Conservation (phyloP, 2,329 filamentous ascomycete species). For the Phialophora chinensis region DNA sequence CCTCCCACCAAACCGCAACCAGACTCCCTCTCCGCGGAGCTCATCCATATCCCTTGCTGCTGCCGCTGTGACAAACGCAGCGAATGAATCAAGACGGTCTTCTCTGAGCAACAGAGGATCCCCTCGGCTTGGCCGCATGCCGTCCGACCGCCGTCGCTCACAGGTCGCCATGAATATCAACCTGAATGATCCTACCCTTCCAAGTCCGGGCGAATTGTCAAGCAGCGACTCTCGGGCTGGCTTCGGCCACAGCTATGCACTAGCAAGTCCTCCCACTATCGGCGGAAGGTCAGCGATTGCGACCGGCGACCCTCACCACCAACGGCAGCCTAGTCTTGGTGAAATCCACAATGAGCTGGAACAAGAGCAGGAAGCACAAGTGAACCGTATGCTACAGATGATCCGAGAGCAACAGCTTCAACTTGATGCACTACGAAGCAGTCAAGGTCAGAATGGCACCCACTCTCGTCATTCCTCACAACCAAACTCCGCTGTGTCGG, state of each 20-base stretch:
- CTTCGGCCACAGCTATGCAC: constrained; percentile 45
- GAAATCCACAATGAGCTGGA: constrained; percentile 59
- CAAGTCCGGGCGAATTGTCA: constrained; percentile 47
- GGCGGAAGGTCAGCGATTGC: constrained; percentile 50
- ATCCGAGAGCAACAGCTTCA: constrained; percentile 56
- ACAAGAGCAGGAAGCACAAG: constrained; percentile 59
- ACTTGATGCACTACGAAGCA: constrained; percentile 48
- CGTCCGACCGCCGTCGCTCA: constrained; percentile 53
- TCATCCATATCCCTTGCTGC: constrained; percentile 76
- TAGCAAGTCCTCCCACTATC: constrained; percentile 52
- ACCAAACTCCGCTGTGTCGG: constrained; percentile 40
- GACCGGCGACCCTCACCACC: constrained; percentile 55
- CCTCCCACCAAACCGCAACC: constrained; percentile 41
- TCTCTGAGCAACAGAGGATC: constrained; percentile 47
- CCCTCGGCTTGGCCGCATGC: constrained; percentile 40
- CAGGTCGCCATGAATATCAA: constrained; percentile 49
- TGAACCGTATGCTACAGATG: constrained; percentile 58
- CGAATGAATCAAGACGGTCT: constrained; percentile 64
- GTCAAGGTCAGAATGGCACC: constrained; percentile 40
- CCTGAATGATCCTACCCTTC: constrained; percentile 48
- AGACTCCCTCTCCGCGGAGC: constrained; percentile 57
- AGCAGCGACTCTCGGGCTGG: constrained; percentile 49
- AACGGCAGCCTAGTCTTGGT: constrained; percentile 55
- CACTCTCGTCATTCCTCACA: constrained; percentile 23
- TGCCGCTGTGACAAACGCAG: constrained; percentile 77